Conservation (phyloP, 148 eudicot genomes). For the Simmondsia chinensis region DNA sequence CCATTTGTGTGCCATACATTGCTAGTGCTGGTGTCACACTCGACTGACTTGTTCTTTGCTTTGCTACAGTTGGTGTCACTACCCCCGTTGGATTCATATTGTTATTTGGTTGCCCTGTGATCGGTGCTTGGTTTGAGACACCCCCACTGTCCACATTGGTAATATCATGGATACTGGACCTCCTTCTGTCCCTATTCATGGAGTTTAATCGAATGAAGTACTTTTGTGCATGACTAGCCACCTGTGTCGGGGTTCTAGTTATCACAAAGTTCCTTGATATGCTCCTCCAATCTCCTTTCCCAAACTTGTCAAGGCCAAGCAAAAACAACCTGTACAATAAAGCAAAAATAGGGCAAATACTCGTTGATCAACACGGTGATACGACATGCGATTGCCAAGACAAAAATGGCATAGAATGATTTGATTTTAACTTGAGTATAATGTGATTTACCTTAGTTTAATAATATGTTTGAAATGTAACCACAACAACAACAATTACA, state of each 20-base stretch:
- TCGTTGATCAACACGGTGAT: neutral
- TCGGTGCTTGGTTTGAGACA: constrained; percentile 46
- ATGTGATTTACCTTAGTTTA: too few relatives aligned
- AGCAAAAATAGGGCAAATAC: neutral
- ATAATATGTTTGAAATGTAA: too few relatives aligned
- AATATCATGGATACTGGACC: constrained; percentile 85
- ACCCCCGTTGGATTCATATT: constrained; percentile 19
- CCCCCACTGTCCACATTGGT: constrained; percentile 56
- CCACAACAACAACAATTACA: too few relatives aligned
- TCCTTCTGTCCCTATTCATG: constrained; percentile 70
- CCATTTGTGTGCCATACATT: constrained; percentile 75
- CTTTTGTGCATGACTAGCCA: constrained; percentile 88
- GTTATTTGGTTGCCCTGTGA: constrained; percentile 51
- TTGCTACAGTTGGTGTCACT: constrained; percentile 15
- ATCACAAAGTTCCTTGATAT: constrained; percentile 78
- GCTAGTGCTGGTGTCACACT: constrained; percentile 44
- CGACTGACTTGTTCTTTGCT: constrained; percentile 35
- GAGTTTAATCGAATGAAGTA: constrained; percentile 81
- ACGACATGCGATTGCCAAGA: too few relatives aligned
- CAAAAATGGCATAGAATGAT: too few relatives aligned
- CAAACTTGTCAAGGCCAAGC: constrained; percentile 79
- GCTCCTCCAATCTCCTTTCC: constrained; percentile 93
- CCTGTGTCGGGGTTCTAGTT: constrained; percentile 86
- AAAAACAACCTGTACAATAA: constrained; percentile 47
- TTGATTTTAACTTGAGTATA: too few relatives aligned